phyloP scores from a whole-genome alignment of 352 stramenopile genomes.

The Globisporangium carolinianum region DNA sequence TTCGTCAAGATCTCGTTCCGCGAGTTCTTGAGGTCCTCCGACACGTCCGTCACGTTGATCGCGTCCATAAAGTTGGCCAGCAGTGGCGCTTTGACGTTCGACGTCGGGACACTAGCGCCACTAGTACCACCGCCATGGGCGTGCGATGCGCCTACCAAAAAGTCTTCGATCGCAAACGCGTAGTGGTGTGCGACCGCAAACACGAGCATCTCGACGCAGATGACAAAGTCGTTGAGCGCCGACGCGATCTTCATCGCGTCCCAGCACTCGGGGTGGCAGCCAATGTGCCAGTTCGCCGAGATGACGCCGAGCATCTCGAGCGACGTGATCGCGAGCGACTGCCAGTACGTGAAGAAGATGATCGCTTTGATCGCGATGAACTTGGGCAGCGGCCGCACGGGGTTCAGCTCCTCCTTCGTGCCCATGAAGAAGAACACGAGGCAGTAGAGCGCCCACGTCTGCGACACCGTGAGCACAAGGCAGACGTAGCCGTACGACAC shows the following conservation, averaged over 20 bases:
- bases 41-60: conserved; percentile 87
- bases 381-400: conserved; percentile 89
- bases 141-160: conserved; percentile 21
- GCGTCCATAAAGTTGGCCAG: conserved; percentile 87
- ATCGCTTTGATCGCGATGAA: conserved; percentile 93
- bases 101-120: conserved; percentile 30
- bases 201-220: conserved; percentile 93
- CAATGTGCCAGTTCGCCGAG: conserved; percentile 77
- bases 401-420: conserved; percentile 85
- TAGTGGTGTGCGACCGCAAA: conserved; percentile 91
- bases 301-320: conserved; percentile 86
- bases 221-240: conserved; percentile 91
- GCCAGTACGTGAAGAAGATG: conserved; percentile 95
- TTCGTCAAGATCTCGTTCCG: conserved; percentile 85
- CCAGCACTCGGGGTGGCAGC: conserved; percentile 72
- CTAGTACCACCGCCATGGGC: neutral
- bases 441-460: conserved; percentile 92
- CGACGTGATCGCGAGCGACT: conserved; percentile 88
- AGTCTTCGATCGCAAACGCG: conserved; percentile 90
- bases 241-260: conserved; percentile 82
- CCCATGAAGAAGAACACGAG: conserved; percentile 92
- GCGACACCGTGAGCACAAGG: conserved; percentile 85
- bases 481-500: conserved; percentile 86
- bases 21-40: conserved; percentile 80
- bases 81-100: conserved; percentile 79